Conservation (phyloP, 805 yeast species). For the Kuraishia floccosa region DNA sequence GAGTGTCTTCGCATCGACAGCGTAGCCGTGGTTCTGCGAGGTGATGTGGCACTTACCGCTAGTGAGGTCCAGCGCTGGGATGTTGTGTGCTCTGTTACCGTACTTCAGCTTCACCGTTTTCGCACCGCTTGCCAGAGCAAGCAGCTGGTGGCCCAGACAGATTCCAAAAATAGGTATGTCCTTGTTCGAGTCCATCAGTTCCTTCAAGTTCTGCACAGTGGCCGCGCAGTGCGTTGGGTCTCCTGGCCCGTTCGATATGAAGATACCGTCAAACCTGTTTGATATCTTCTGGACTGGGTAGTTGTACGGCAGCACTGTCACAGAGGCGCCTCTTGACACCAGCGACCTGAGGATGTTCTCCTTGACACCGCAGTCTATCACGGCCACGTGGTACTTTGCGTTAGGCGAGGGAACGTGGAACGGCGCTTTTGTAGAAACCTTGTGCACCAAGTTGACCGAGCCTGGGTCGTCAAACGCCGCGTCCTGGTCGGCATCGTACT, state of each 20-base stretch:
- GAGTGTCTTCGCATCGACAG: slow-evolving; percentile 77
- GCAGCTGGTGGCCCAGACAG: slow-evolving; percentile 94
- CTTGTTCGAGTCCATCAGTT: slow-evolving; percentile 50
- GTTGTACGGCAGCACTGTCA: slow-evolving; percentile 94
- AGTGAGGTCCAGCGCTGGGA: slow-evolving; percentile 83
- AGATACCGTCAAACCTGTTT: slow-evolving; percentile 86
- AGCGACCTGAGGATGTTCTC: slow-evolving; percentile 93
- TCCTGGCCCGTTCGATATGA: slow-evolving; percentile 95
- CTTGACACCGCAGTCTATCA: slow-evolving; percentile 96
- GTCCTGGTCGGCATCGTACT: slow-evolving; percentile 84
- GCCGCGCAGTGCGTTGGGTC: slow-evolving; percentile 86
- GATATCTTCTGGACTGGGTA: slow-evolving; percentile 90
- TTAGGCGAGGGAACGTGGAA: slow-evolving; percentile 70
- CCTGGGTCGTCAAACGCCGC: slow-evolving; percentile 90
- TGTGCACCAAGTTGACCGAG: slow-evolving; percentile 77
- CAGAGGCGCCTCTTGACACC: slow-evolving; percentile 89
- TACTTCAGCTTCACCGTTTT: slow-evolving; percentile 86
- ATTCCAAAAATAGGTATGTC: slow-evolving; percentile 93
- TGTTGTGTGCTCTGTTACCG: slow-evolving; percentile 98
- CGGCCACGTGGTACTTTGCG: slow-evolving; percentile 70
- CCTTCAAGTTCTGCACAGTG: slow-evolving; percentile 65
- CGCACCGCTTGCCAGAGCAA: slow-evolving; percentile 93
- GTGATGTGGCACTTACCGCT: slow-evolving; percentile 96
- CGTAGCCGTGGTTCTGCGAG: slow-evolving; percentile 98
- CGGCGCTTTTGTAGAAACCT: slow-evolving; percentile 92